Evolutionary conservation across 2,329 filamentous ascomycete species (phyloP).

Genomic region (Colletotrichum orbiculare): DNA sequence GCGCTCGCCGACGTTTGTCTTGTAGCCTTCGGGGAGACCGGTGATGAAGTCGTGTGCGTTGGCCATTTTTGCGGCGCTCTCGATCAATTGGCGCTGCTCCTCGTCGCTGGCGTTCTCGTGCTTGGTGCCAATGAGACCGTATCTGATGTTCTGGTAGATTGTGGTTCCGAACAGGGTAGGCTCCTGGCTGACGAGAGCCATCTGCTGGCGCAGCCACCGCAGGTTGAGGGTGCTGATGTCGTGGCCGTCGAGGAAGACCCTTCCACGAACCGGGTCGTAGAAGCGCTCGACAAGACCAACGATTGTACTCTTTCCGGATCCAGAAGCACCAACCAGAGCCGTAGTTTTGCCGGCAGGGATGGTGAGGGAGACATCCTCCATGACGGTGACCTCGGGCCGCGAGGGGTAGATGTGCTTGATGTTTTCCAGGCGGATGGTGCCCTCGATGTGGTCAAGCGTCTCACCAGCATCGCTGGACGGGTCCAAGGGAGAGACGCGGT

Average conservation of each 20-base stretch:
- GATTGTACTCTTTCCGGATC: conserved; percentile 94
- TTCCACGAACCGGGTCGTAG: conserved; percentile 87
- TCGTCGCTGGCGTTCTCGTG: conserved; percentile 77
- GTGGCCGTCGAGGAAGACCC: conserved; percentile 83
- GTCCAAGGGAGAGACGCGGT: conserved; percentile 86
- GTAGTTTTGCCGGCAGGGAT: conserved; percentile 93
- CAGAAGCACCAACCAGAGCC: conserved; percentile 92
- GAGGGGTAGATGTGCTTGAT: conserved; percentile 96
- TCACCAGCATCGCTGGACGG: conserved; percentile 77
- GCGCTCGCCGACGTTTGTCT: conserved; percentile 95
- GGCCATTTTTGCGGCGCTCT: conserved; percentile 86
- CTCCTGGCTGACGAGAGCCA: conserved; percentile 93
- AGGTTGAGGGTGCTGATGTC: conserved; percentile 87
- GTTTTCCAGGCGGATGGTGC: conserved; percentile 82
- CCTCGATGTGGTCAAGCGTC: conserved; percentile 77
- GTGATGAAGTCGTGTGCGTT: conserved; percentile 95
- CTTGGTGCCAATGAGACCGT: conserved; percentile 87
- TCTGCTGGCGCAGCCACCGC: conserved; percentile 90
- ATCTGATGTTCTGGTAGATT: conserved; percentile 89
- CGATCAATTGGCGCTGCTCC: conserved; percentile 75
- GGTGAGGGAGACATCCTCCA: conserved; percentile 82
- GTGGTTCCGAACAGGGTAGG: conserved; percentile 90
- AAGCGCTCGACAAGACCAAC: conserved; percentile 94
- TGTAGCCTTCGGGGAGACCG: conserved; percentile 85
- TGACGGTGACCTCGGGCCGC: conserved; percentile 87